A percentile compares a stretch with the other conserved stretches of the same genome.
Conservation (phyloP, 257 asterid genomes). For the Solanum bukasovii region DNA sequence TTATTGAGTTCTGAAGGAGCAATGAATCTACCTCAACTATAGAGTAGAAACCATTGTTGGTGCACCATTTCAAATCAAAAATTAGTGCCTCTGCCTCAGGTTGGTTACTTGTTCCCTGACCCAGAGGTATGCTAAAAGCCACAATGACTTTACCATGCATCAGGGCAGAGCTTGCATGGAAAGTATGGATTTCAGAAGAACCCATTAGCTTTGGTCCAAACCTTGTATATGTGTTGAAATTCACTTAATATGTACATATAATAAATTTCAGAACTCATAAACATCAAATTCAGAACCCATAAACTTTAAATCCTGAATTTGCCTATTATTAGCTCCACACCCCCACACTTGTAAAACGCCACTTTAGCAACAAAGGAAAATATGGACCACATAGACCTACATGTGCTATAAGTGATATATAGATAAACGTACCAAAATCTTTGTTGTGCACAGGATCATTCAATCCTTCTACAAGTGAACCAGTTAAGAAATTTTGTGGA, state of each 20-base stretch:
- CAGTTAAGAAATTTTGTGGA: conserved; percentile 62
- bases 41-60: not conserved
- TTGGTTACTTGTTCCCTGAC: not conserved
- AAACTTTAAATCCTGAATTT: not conserved
- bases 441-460: conserved; percentile 92
- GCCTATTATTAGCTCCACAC: not conserved
- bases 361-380: not conserved
- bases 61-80: not conserved
- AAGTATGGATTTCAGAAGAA: not conserved
- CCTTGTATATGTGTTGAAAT: not conserved
- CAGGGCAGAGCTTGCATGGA: not conserved
- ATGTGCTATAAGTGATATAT: conserved; percentile 1
- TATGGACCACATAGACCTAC: not conserved
- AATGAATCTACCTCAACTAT: not conserved
- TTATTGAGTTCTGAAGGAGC: not conserved
- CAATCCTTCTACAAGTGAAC: conserved; percentile 70
- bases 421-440: conserved; percentile 66
- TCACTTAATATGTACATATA: not conserved
- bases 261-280: not conserved
- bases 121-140: not conserved
- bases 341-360: not conserved
- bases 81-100: not conserved
- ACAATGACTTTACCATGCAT: not conserved
- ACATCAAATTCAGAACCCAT: not conserved
- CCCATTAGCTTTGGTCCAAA: not conserved